Percentiles rank a stretch among this genome's conserved stretches.
These are phyloP conservation scores for Fusarium sp. DNA, from an alignment of 2,329 filamentous ascomycete genomes.

Conservation along the genomic window DNA sequence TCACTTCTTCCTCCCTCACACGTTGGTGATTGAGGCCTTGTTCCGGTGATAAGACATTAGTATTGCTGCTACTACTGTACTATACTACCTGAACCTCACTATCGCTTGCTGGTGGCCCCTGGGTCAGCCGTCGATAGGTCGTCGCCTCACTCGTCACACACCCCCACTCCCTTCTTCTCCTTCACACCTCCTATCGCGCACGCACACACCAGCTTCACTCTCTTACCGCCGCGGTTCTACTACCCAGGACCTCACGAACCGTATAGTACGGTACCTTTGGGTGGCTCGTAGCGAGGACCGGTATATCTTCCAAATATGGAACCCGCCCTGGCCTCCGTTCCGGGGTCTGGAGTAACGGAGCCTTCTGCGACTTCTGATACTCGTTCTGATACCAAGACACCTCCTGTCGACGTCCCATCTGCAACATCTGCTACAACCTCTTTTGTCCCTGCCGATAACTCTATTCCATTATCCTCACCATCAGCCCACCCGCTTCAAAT, in stretches of 20 bases:
- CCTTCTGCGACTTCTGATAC: slow-evolving; percentile 40
- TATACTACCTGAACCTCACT: slow-evolving; percentile 5
- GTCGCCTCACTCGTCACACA: slow-evolving; percentile 15
- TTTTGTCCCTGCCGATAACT: slow-evolving; percentile 28
- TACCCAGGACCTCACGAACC: slow-evolving; percentile 23
- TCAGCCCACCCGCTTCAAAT: slow-evolving; percentile 28
- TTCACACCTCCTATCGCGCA: slow-evolving; percentile 13
- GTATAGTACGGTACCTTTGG: slow-evolving; percentile 22
- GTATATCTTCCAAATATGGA: slow-evolving; percentile 42
- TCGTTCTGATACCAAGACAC: slow-evolving; percentile 37
- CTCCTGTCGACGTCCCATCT: slow-evolving; percentile 28
- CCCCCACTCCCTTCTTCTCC: slow-evolving; percentile 21
- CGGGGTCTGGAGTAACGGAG: slow-evolving; percentile 35
- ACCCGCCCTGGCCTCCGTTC: slow-evolving; percentile 33
- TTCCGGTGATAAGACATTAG: slow-evolving; percentile 33
- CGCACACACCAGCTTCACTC: slow-evolving; percentile 27
- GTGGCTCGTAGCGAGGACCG: slow-evolving; percentile 27
- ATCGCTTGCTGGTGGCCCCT: slow-evolving; percentile 20
- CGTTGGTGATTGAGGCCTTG: slow-evolving; percentile 22
- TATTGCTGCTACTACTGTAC: slow-evolving; percentile 5
- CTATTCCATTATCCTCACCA: slow-evolving; percentile 31
- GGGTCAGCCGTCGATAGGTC: slow-evolving; percentile 11
- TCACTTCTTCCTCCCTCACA: slow-evolving; percentile 18
- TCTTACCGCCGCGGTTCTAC: slow-evolving; percentile 19
- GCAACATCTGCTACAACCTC: slow-evolving; percentile 26